Evolutionary conservation across 1,284 basidiomycete genomes (phyloP).

Genomic region (Pyrrhoderma lamaoense): DNA sequence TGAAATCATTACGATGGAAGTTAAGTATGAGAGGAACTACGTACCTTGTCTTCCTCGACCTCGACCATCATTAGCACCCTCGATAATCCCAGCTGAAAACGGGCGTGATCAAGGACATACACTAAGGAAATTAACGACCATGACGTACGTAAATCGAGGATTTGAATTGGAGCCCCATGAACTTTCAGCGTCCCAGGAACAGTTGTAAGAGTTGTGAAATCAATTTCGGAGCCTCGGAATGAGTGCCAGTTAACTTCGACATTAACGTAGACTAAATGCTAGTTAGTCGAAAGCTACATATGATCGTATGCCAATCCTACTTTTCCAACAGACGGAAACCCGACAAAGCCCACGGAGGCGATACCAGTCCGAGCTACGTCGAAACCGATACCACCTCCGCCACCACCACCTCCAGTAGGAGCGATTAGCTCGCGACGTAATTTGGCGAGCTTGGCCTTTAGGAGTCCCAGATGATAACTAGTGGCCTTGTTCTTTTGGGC

Average conservation of each 20-base stretch:
- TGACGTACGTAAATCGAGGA: conserved; percentile 69
- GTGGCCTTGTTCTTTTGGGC: conserved; percentile 98
- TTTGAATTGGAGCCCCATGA: conserved; percentile 89
- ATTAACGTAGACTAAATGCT: conserved; percentile 81
- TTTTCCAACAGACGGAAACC: conserved; percentile 83
- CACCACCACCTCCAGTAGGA: conserved; percentile 71
- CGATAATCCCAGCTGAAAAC: conserved; percentile 86
- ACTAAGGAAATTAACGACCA: conserved; percentile 7
- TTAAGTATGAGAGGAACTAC: conserved; percentile 22
- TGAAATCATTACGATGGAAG: conserved; percentile 5
- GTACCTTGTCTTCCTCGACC: conserved; percentile 93
- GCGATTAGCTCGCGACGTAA: conserved; percentile 90
- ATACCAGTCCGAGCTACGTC: conserved; percentile 97
- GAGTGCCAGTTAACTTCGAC: conserved; percentile 97
- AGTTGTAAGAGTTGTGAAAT: conserved; percentile 91
- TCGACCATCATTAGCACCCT: conserved; percentile 97
- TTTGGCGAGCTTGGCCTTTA: conserved; percentile 98
- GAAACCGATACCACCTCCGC: conserved; percentile 82
- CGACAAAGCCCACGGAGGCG: conserved; percentile 94
- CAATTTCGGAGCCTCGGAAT: conserved; percentile 97
- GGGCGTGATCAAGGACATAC: not conserved
- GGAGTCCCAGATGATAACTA: conserved; percentile 91
- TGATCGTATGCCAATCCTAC: conserved; percentile 35
- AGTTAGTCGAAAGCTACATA: conserved; percentile 11
- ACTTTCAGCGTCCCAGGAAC: conserved; percentile 96